Evolutionary conservation across 768 basidiomycete genomes (phyloP).

Genomic region (Russula dissimulans): DNA sequence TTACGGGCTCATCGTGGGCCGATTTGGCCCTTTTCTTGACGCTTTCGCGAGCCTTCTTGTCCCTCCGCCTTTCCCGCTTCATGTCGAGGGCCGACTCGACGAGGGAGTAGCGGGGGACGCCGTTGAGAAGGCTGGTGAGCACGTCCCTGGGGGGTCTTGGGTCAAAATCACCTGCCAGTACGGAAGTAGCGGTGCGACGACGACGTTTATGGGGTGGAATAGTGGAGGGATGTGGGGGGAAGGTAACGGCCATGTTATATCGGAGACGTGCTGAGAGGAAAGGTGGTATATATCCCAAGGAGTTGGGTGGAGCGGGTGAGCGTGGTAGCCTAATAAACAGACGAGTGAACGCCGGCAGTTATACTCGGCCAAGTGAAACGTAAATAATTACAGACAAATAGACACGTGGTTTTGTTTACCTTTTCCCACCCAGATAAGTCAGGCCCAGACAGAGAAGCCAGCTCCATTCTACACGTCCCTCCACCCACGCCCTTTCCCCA

Average conservation of each 20-base stretch:
- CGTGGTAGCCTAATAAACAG: conserved; percentile 21
- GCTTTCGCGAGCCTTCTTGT: conserved; percentile 42
- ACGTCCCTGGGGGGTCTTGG: conserved; percentile 58
- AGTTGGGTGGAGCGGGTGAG: conserved; percentile 17
- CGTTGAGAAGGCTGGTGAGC: conserved; percentile 70
- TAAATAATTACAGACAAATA: conserved; percentile 15
- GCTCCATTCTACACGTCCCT: conserved; percentile 5
- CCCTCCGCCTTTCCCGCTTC: conserved; percentile 45
- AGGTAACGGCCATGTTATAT: conserved; percentile 28
- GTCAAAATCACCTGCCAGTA: conserved; percentile 72
- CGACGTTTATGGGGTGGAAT: conserved; percentile 27
- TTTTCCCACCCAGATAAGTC: conserved; percentile 1
- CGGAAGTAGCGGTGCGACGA: conserved; percentile 61
- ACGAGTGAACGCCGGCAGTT: conserved; percentile 18
- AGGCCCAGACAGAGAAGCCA: neutral
- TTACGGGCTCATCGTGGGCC: conserved; percentile 22
- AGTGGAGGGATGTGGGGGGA: conserved; percentile 15
- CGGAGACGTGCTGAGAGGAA: neutral
- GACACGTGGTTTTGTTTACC: conserved; percentile 18
- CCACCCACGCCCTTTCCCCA: neutral
- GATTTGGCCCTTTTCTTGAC: conserved; percentile 38
- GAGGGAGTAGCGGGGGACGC: conserved; percentile 54
- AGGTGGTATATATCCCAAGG: neutral
- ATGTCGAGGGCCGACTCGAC: conserved; percentile 54
- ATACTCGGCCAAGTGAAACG: conserved; percentile 15